Conservation (phyloP, 352 stramenopile species). For the Pythium scleroteichum region DNA sequence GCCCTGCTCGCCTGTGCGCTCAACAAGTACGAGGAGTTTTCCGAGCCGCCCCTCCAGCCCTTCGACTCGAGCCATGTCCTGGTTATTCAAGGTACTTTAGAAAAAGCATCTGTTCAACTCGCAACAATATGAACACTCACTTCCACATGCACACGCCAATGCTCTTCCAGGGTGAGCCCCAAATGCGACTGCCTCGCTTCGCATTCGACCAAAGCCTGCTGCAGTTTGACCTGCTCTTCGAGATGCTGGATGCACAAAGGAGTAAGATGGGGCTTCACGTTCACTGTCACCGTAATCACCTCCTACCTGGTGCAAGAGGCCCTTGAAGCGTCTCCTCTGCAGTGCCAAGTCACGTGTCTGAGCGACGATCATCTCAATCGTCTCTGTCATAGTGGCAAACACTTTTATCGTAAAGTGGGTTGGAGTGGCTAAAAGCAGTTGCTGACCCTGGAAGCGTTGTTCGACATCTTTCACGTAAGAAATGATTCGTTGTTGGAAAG, state of each 20-base stretch:
- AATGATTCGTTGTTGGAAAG: slow-evolving; percentile 50
- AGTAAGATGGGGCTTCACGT: background rate
- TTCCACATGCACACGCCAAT: slow-evolving; percentile 26
- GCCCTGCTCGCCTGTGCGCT: slow-evolving; percentile 34
- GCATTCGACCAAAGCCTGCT: slow-evolving; percentile 19
- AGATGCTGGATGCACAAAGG: slow-evolving; percentile 23
- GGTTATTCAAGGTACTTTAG: background rate
- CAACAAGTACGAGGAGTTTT: slow-evolving; percentile 37
- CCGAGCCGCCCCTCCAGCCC: slow-evolving; percentile 41
- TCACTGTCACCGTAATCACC: background rate
- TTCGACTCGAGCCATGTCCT: slow-evolving; percentile 35
- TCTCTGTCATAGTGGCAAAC: slow-evolving; percentile 27
- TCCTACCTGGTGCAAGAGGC: slow-evolving; percentile 44
- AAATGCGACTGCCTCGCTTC: slow-evolving; percentile 20
- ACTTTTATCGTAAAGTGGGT: background rate
- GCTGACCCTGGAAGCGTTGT: slow-evolving; percentile 40
- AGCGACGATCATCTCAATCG: slow-evolving; percentile 34
- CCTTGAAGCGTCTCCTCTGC: slow-evolving; percentile 43
- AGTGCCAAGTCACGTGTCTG: slow-evolving; percentile 49
- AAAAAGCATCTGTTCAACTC: too few relatives aligned
- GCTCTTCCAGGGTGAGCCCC: slow-evolving; percentile 33
- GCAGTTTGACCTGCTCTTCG: slow-evolving; percentile 38
- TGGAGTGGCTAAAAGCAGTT: too few relatives aligned
- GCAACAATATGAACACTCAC: slow-evolving; percentile 21
- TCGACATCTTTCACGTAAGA: slow-evolving; percentile 52